Conservation (phyloP, 2,329 filamentous ascomycete species). For the Coleophoma cylindrospora region DNA sequence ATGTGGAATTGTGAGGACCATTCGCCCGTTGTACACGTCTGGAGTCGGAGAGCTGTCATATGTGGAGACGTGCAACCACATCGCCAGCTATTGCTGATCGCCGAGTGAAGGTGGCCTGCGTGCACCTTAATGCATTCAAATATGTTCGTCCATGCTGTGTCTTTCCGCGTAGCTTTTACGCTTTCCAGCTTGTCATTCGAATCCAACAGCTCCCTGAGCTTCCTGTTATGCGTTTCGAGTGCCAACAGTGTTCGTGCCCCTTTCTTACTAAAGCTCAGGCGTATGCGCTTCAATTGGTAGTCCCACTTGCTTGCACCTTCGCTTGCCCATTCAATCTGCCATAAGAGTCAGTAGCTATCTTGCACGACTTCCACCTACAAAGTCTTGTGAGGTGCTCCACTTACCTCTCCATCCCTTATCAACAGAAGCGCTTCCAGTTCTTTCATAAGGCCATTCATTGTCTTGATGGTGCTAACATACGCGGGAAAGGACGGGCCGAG, state of each 20-base stretch:
- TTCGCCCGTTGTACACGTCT: slow-evolving; percentile 11
- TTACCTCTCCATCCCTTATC: slow-evolving; percentile 18
- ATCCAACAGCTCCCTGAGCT: slow-evolving; percentile 14
- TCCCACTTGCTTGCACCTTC: slow-evolving; percentile 15
- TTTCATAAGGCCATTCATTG: slow-evolving; percentile 11
- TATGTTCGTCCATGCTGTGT: slow-evolving; percentile 16
- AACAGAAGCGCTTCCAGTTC: slow-evolving; percentile 14
- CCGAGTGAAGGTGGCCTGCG: slow-evolving; percentile 15
- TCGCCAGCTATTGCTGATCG: slow-evolving; percentile 15
- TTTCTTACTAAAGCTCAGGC: slow-evolving; percentile 17
- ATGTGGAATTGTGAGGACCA: slow-evolving; percentile 12
- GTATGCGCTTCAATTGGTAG: slow-evolving; percentile 19
- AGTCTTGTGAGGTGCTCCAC: neutral
- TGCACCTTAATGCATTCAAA: slow-evolving; percentile 17
- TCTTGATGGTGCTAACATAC: slow-evolving; percentile 14
- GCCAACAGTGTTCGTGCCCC: slow-evolving; percentile 8
- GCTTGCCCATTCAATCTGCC: slow-evolving; percentile 17
- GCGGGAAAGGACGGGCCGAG: slow-evolving; percentile 12
- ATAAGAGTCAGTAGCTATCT: neutral
- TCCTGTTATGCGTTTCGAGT: slow-evolving; percentile 14
- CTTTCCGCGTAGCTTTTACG: slow-evolving; percentile 10
- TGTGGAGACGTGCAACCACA: slow-evolving; percentile 15
- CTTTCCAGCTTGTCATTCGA: slow-evolving; percentile 11
- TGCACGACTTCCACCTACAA: neutral
- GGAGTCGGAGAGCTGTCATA: slow-evolving; percentile 12